These are phyloP conservation scores for Tetracladium marchalianum DNA, from an alignment of 495 filamentous ascomycete species.

Conservation along the genomic window DNA sequence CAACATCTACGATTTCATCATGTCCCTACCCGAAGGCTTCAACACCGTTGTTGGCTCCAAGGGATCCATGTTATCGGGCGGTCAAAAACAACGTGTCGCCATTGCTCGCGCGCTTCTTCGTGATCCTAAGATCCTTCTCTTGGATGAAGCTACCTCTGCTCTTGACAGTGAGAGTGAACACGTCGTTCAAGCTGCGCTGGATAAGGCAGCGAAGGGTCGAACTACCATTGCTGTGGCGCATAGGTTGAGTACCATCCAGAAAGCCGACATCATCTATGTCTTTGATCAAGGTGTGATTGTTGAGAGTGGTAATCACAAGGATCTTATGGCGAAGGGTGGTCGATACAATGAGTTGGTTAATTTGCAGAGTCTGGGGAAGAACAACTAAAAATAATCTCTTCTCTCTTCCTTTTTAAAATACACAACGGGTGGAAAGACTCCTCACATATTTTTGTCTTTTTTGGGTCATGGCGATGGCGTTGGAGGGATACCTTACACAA, in stretches of 20 bases:
- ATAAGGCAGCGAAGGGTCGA: slow-evolving; percentile 60
- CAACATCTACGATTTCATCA: slow-evolving; percentile 89
- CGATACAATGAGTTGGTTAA: slow-evolving; percentile 71
- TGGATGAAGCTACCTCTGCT: slow-evolving; percentile 78
- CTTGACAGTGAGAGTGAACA: slow-evolving; percentile 77
- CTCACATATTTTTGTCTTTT: too few relatives aligned
- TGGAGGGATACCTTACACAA: too few relatives aligned
- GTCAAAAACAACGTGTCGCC: slow-evolving; percentile 77
- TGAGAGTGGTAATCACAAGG: slow-evolving; percentile 62
- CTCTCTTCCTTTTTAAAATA: too few relatives aligned
- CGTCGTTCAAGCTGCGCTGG: slow-evolving; percentile 72
- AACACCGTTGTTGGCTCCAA: slow-evolving; percentile 67
- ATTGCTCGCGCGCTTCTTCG: slow-evolving; percentile 73
- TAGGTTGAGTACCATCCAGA: slow-evolving; percentile 68
- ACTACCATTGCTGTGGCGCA: slow-evolving; percentile 77
- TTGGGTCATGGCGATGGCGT: too few relatives aligned
- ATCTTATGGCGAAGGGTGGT: slow-evolving; percentile 54
- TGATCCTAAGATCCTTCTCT: slow-evolving; percentile 63
- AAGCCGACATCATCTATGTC: slow-evolving; percentile 77
- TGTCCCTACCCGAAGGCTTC: slow-evolving; percentile 65
- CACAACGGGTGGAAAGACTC: too few relatives aligned
- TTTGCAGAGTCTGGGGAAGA: slow-evolving; percentile 66
- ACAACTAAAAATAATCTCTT: neutral
- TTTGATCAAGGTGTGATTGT: slow-evolving; percentile 67
- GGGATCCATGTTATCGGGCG: slow-evolving; percentile 69